phyloP scores from a whole-genome alignment of 495 filamentous ascomycete genomes.

The Aspergillus indologenus region DNA sequence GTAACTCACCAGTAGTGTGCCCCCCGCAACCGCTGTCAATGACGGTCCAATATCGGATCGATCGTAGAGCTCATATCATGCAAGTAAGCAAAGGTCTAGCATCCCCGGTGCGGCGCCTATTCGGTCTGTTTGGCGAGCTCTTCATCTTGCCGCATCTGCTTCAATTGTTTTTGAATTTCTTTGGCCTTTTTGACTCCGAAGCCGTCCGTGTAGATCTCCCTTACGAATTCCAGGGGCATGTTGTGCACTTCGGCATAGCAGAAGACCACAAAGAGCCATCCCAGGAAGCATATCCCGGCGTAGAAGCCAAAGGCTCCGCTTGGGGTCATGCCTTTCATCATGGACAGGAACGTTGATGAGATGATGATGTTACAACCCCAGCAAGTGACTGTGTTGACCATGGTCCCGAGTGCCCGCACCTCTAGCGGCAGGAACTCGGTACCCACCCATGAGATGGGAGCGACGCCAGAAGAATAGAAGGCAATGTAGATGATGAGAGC shows the following conservation, averaged over 20 bases:
- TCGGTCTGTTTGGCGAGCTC: neutral
- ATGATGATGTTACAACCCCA: conserved; percentile 52
- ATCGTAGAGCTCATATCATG: no score
- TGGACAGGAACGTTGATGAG: conserved; percentile 49
- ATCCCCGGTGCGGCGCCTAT: neutral
- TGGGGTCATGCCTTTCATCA: conserved; percentile 49
- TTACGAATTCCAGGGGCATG: conserved; percentile 47
- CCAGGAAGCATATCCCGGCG: conserved; percentile 44
- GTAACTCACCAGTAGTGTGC: no score
- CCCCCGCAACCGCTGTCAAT: no score
- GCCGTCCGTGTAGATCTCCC: conserved; percentile 41
- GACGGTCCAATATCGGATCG: no score
- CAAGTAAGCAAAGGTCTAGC: neutral
- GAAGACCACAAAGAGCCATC: conserved; percentile 45
- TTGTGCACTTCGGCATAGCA: conserved; percentile 48
- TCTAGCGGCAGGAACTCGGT: conserved; percentile 50
- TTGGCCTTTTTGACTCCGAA: conserved; percentile 43
- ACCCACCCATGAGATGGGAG: conserved; percentile 47
- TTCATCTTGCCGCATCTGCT: conserved; percentile 5
- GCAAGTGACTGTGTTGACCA: conserved; percentile 49
- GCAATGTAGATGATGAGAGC: conserved; percentile 44
- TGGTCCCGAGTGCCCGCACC: conserved; percentile 48
- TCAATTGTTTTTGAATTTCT: conserved; percentile 34
- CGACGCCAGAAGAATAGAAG: conserved; percentile 44
- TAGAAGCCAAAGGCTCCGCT: conserved; percentile 52